These are phyloP conservation scores for Phaeosphaeria sp. DNA, from an alignment of 2,329 filamentous ascomycete genomes.

Conservation along the genomic window DNA sequence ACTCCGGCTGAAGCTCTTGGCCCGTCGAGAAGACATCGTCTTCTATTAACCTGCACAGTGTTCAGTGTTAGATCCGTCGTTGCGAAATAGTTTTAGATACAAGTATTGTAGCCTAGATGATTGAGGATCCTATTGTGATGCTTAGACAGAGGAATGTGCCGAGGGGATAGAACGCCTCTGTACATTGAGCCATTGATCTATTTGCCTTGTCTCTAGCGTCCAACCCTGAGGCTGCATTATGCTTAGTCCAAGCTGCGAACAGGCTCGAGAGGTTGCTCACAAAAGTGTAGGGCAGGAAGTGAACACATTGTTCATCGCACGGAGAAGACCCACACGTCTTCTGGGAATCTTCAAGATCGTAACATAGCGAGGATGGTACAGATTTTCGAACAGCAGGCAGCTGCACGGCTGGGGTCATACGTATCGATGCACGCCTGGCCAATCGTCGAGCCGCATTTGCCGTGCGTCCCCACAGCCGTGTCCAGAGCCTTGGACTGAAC, in stretches of 20 bases:
- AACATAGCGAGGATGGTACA: no score
- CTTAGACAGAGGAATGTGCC: neutral
- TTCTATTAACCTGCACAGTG: neutral
- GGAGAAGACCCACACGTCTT: neutral
- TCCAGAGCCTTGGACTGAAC: no score
- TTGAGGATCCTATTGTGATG: neutral
- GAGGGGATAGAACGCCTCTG: neutral
- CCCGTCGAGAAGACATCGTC: neutral
- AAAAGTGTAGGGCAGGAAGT: neutral
- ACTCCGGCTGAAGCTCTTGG: slow-evolving; percentile 4
- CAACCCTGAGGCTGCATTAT: neutral
- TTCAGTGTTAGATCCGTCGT: neutral
- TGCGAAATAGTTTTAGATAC: neutral
- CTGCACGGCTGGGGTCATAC: no score
- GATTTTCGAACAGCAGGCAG: no score
- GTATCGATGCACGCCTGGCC: neutral
- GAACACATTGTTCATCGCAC: neutral
- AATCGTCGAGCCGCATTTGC: neutral
- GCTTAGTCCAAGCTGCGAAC: neutral
- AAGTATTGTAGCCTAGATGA: neutral
- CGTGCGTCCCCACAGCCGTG: no score
- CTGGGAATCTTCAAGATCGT: no score
- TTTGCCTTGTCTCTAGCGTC: neutral
- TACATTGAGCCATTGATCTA: neutral
- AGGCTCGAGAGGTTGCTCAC: neutral